These are phyloP conservation scores for Musa itinerans DNA, from an alignment of 176 grass and related monocot species.

Conservation along the genomic window DNA sequence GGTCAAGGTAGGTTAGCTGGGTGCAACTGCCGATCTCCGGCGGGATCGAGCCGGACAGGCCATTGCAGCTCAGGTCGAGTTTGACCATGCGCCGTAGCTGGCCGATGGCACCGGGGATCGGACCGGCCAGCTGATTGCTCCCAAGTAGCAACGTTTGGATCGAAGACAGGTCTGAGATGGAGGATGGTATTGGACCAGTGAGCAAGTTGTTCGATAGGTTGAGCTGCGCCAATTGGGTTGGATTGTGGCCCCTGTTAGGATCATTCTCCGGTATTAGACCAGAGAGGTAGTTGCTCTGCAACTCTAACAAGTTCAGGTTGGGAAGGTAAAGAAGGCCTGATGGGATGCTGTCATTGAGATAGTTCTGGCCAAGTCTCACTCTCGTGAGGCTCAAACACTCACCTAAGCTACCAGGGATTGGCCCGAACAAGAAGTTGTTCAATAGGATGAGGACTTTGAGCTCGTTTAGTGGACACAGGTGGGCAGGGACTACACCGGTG, in stretches of 20 bases:
- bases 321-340: constrained; percentile 72
- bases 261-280: constrained; percentile 44
- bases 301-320: constrained; percentile 62
- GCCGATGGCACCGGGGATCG: constrained; percentile 40
- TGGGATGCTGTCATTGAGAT: constrained; percentile 88
- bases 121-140: constrained; percentile 48
- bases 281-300: constrained; percentile 90
- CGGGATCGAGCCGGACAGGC: constrained; percentile 42
- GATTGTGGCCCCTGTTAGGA: background rate
- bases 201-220: constrained; percentile 85
- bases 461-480: constrained; percentile 46
- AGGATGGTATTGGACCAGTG: constrained; percentile 43
- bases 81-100: constrained; percentile 50
- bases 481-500: constrained; percentile 60
- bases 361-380: constrained; percentile 89
- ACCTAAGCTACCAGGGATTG: constrained; percentile 53
- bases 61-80: constrained; percentile 62
- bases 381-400: constrained; percentile 62
- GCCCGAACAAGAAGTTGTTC: constrained; percentile 94
- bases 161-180: constrained; percentile 48
- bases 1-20: constrained; percentile 80
- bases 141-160: constrained; percentile 60
- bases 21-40: constrained; percentile 30
- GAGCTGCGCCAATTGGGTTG: constrained; percentile 63
- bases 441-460: constrained; percentile 70